Conservation (phyloP, 2,329 filamentous ascomycete species). For the Pestalotiopsis sp. region DNA sequence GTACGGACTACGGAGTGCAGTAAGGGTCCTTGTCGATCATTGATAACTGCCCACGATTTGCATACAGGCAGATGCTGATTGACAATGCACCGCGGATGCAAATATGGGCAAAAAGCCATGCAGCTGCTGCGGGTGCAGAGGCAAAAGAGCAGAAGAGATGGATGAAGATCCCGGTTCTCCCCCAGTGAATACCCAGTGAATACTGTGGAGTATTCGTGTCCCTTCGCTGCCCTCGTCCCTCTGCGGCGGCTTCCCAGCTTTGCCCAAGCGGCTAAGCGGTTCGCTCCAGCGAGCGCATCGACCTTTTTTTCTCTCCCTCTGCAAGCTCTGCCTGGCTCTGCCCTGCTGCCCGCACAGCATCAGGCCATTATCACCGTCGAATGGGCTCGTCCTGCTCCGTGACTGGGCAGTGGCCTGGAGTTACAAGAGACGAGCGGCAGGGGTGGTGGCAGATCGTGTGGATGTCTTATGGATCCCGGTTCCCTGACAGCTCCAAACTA, state of each 20-base stretch:
- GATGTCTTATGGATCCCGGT: neutral
- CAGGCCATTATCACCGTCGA: neutral
- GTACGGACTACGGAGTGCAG: too few species aligned
- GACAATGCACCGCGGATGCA: too few species aligned
- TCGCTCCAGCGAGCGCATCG: neutral
- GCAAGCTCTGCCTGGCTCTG: too few species aligned
- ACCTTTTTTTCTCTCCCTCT: neutral
- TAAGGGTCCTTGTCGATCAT: too few species aligned
- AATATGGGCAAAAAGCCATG: too few species aligned
- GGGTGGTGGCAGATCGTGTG: slow-evolving; percentile 1
- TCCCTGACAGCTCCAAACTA: slow-evolving; percentile 4
- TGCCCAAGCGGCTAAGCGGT: neutral
- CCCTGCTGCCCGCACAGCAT: neutral
- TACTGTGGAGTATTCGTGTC: neutral
- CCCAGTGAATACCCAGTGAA: neutral
- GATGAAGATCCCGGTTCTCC: neutral
- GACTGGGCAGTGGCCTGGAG: neutral
- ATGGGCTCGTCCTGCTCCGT: neutral
- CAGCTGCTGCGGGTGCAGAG: neutral
- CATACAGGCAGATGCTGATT: too few species aligned
- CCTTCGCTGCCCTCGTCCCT: neutral
- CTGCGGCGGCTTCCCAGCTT: too few species aligned
- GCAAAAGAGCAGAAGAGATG: neutral
- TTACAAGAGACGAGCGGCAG: neutral
- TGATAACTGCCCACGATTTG: too few species aligned